Conservation (phyloP, 495 filamentous ascomycete genomes). For the Opeltia flavorubescens region DNA sequence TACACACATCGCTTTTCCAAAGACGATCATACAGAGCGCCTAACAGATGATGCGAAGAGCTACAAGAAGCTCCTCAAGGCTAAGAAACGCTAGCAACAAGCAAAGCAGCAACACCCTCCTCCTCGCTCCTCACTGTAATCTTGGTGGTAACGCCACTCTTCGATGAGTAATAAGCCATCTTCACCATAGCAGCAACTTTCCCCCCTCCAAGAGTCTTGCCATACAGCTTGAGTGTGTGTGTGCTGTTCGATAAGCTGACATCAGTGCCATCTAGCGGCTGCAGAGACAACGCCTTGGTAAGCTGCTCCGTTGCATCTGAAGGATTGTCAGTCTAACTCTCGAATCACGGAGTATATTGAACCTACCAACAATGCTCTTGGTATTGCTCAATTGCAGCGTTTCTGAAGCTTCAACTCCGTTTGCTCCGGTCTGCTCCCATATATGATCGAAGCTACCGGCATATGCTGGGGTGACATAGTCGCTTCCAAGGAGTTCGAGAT, state of each 20-base stretch:
- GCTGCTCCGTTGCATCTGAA: slow-evolving; percentile 84
- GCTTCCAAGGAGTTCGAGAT: slow-evolving; percentile 78
- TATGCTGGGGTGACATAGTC: slow-evolving; percentile 92
- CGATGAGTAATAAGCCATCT: slow-evolving; percentile 79
- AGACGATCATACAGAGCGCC: too few species aligned
- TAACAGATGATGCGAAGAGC: too few species aligned
- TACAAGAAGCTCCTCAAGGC: too few species aligned
- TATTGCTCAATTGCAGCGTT: slow-evolving; percentile 75
- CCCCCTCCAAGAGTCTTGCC: slow-evolving; percentile 91
- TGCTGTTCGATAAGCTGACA: slow-evolving; percentile 70
- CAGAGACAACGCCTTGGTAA: slow-evolving; percentile 71
- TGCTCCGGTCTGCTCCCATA: slow-evolving; percentile 92
- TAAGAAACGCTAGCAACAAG: slow-evolving; percentile 74
- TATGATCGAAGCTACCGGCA: slow-evolving; percentile 84
- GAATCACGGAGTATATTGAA: background rate
- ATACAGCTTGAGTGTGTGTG: slow-evolving; percentile 88
- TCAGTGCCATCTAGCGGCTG: slow-evolving; percentile 92
- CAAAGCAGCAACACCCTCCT: slow-evolving; percentile 76
- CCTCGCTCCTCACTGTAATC: slow-evolving; percentile 79
- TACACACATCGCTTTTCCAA: background rate
- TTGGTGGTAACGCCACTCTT: slow-evolving; percentile 92
- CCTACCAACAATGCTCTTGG: slow-evolving; percentile 88
- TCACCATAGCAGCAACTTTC: slow-evolving; percentile 69
- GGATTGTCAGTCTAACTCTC: slow-evolving; percentile 22
- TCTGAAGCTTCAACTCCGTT: slow-evolving; percentile 81